Evolutionary conservation across 139 green algal species (phyloP).

Genomic region (Chlamydomonas incerta): DNA sequence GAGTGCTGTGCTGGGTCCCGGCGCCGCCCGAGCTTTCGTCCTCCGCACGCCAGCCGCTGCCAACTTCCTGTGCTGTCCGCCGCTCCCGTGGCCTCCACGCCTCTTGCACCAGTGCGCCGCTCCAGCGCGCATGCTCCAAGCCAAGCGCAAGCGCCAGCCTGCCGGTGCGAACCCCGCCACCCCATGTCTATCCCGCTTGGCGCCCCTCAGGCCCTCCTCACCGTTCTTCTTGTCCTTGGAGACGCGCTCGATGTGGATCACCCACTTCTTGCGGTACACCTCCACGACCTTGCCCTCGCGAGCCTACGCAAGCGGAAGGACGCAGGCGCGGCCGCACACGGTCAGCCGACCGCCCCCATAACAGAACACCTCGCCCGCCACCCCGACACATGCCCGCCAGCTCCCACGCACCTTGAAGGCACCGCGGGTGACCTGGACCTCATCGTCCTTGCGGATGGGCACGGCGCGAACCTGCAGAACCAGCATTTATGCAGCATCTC

Average conservation of each 20-base stretch:
- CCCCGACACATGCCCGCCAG: too few relatives aligned
- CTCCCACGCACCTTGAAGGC: conserved; percentile 91
- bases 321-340: background rate
- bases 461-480: conserved; percentile 87
- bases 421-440: conserved; percentile 96
- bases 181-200: too few relatives aligned
- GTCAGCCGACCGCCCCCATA: background rate
- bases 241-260: conserved; percentile 99
- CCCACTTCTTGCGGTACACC: conserved; percentile 99
- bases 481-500: background rate
- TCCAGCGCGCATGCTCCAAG: too few relatives aligned
- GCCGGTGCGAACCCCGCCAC: too few relatives aligned
- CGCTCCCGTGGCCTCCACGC: too few relatives aligned
- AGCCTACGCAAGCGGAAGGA: conserved; percentile 60
- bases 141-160: too few relatives aligned
- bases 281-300: conserved; percentile 97
- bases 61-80: too few relatives aligned
- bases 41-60: too few relatives aligned
- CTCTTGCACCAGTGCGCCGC: too few relatives aligned
- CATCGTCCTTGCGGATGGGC: conserved; percentile 98
- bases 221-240: conserved; percentile 99
- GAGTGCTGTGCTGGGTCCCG: too few relatives aligned
- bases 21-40: too few relatives aligned
- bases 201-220: conserved; percentile 53
- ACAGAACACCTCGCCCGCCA: too few relatives aligned